Conservation (phyloP, 192 early-diverging fungal species). For the Gaertneriomyces semiglobifer region DNA sequence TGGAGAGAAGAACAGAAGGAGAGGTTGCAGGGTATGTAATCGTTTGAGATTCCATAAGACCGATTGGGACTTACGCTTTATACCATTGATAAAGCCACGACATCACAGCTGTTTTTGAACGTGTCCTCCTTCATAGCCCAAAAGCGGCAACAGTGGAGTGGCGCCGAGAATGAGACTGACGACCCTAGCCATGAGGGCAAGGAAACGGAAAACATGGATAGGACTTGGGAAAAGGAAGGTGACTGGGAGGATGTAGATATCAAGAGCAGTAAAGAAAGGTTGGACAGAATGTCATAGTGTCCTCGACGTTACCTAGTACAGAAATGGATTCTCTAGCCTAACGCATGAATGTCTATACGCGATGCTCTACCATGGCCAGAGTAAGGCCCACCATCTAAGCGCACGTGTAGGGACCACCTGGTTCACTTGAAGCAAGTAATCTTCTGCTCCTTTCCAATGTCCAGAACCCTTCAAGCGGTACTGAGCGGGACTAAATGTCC, state of each 20-base stretch:
- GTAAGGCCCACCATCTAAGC: too few relatives aligned
- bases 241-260: slow-evolving; percentile 31
- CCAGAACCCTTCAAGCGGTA: slow-evolving; percentile 16
- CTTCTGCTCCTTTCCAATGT: slow-evolving; percentile 10
- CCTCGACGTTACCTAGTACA: too few relatives aligned
- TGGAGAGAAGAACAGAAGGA: too few relatives aligned
- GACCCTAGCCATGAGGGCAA: slow-evolving; percentile 1
- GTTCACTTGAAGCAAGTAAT: neutral
- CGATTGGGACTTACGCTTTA: neutral
- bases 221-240: slow-evolving; percentile 6
- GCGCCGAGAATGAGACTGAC: slow-evolving; percentile 4
- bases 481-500: slow-evolving; percentile 18
- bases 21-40: neutral
- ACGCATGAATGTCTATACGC: too few relatives aligned
- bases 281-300: too few relatives aligned
- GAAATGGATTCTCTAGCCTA: too few relatives aligned
- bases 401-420: too few relatives aligned
- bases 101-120: slow-evolving; percentile 36
- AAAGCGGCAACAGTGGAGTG: slow-evolving; percentile 40
- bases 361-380: too few relatives aligned
- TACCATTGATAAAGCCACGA: slow-evolving; percentile 7
- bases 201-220: neutral
- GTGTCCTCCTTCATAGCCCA: slow-evolving; percentile 28
- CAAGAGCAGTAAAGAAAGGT: neutral
- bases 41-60: neutral